Evolutionary conservation across 2,329 filamentous ascomycete species (phyloP), one percentile per base, ranked within the genome.

Genomic region (Thyridium curvatum): DNA sequence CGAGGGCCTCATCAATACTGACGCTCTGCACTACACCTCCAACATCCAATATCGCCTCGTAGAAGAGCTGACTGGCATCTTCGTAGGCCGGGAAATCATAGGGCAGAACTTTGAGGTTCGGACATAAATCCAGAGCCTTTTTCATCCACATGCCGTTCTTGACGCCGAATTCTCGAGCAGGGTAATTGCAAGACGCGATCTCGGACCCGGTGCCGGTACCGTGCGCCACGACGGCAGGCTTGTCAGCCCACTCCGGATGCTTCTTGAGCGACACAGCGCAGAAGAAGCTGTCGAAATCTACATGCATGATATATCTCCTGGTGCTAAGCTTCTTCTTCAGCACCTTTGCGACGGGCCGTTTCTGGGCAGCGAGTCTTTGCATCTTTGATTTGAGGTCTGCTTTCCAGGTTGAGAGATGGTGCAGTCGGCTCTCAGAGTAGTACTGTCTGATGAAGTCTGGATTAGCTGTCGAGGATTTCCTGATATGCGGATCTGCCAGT

Each of bases 71-170:
- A 53, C 93, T 98, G 1, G 90, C 88, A 43, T 90, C 84, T 66
- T 98, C 93, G 50, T 98, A 98, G 0, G 82, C 91, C 2, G 86
- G 83, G 54, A 97, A 98, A 54, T 98, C 90, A 52, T 98, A 98
- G 0, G 90, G 86, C n/a, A 98, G 58, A 2, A 97, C 82, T 49
- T 94, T 89, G 14, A 98, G 68, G 16, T 88, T 79, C 1, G 91
- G 83, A 54, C 89, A 98, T 14, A 93, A 60, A 48, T 93, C 83
- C 42, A 84, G 71, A 0, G 93, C 93, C 28, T 76, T 74, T 57
- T 91, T 94, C 91, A 98, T 97, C 93, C 94, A 98, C 93, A 97
- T 98, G 30, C 94, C 94, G 50, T 98, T 98, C 56, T 90, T 95
- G 39, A 98, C 73, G 1, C 91, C 91, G 50, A 82, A 93, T 26